Evolutionary conservation across 257 asterid genomes (phyloP).

Genomic region (Fraxinus cuspidata): DNA sequence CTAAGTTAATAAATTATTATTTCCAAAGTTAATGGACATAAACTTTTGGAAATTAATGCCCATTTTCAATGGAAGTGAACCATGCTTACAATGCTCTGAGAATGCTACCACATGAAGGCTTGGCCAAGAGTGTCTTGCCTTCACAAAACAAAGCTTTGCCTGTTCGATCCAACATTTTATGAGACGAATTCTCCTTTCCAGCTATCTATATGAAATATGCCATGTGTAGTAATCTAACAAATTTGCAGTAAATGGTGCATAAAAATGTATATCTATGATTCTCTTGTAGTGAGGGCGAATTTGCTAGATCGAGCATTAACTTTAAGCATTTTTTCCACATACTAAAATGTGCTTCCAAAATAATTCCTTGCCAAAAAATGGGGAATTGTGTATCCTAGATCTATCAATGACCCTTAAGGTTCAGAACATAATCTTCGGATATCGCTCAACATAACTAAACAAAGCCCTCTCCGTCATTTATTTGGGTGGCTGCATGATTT

Average conservation of each 20-base stretch:
- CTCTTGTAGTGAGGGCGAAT: neutral
- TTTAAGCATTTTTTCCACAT: slow-evolving; percentile 2
- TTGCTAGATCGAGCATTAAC: neutral
- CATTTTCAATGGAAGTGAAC: neutral
- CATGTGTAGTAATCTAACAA: neutral
- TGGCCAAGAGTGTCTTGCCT: neutral
- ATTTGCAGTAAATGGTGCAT: neutral
- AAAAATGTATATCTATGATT: neutral
- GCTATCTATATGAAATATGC: neutral
- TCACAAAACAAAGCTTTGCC: slow-evolving; percentile 1
- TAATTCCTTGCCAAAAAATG: neutral
- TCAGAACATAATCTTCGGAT: neutral
- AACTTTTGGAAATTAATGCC: neutral
- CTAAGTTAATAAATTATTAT: neutral
- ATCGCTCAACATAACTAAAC: neutral
- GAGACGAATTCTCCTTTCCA: neutral
- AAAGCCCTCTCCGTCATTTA: neutral
- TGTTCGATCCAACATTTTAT: neutral
- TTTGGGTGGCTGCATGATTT: neutral
- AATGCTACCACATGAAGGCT: neutral
- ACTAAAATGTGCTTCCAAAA: neutral
- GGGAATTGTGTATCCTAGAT: slow-evolving; percentile 1
- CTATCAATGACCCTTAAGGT: neutral
- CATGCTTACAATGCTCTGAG: neutral
- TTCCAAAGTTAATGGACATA: neutral